phyloP scores from a whole-genome alignment of 768 basidiomycete genomes.

The Xanthoconium stramineum region DNA sequence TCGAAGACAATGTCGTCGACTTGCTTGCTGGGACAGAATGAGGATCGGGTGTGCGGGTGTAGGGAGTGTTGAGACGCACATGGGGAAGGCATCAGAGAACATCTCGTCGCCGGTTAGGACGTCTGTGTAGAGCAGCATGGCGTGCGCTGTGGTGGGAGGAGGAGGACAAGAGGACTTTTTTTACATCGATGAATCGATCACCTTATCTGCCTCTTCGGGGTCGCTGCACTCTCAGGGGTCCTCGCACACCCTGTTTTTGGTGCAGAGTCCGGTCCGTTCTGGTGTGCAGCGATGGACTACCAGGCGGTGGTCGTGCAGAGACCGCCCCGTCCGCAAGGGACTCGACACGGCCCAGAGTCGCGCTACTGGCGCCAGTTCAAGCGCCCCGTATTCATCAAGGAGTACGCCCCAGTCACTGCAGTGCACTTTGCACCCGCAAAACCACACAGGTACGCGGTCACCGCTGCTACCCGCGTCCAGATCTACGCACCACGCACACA shows the following conservation, averaged over 20 bases:
- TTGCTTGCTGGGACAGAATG: constrained; percentile 52
- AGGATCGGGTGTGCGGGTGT: constrained; percentile 3
- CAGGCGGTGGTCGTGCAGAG: constrained; percentile 65
- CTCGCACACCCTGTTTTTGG: background rate
- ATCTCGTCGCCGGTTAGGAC: constrained; percentile 83
- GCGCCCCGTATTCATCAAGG: constrained; percentile 91
- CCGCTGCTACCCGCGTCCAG: constrained; percentile 89
- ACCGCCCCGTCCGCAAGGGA: constrained; percentile 53
- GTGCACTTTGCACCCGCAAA: constrained; percentile 85
- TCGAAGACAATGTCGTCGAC: constrained; percentile 82
- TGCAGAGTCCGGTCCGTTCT: background rate
- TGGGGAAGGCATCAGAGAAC: constrained; percentile 88
- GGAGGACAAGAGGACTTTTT: background rate
- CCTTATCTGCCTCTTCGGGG: constrained; percentile 21
- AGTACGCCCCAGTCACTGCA: constrained; percentile 94
- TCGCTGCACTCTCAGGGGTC: constrained; percentile 5
- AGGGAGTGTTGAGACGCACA: constrained; percentile 47
- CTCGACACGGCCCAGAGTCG: constrained; percentile 70
- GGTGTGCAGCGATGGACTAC: constrained; percentile 61
- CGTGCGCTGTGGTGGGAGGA: constrained; percentile 1
- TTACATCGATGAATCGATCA: constrained; percentile 11
- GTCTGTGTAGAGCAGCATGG: constrained; percentile 76
- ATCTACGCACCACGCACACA: constrained; percentile 96
- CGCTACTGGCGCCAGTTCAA: constrained; percentile 87
- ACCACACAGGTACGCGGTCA: constrained; percentile 95